These are phyloP conservation scores for Triticum aestivum DNA, from an alignment of 176 grass and related monocot species.

Conservation along the genomic window DNA sequence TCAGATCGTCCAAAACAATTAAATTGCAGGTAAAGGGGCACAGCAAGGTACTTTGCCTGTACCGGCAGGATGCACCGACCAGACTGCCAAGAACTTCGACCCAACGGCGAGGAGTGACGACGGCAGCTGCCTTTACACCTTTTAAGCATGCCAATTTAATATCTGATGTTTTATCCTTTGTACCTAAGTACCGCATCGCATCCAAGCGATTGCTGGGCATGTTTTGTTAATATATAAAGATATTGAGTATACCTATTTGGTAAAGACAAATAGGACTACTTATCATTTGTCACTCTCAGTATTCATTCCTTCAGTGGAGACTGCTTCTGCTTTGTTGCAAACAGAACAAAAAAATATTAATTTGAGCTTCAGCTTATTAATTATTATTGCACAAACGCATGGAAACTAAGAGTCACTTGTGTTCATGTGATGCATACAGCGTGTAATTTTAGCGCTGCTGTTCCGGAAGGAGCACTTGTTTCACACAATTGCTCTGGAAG, in stretches of 20 bases:
- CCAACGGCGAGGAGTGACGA: conserved; percentile 81
- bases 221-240: conserved; percentile 39
- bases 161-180: conserved; percentile 13
- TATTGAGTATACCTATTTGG: not conserved
- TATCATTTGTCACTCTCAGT: not conserved
- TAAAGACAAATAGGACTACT: not conserved
- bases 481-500: not conserved
- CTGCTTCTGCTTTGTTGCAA: not conserved
- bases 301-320: not conserved
- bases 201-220: conserved; percentile 30
- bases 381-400: not conserved
- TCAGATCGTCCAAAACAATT: not conserved
- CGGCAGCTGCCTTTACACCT: conserved; percentile 72
- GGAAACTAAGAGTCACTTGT: not conserved
- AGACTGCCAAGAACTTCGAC: conserved; percentile 58
- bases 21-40: conserved; percentile 64
- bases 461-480: not conserved
- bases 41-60: conserved; percentile 62
- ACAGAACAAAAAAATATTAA: not conserved
- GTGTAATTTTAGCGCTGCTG: not conserved
- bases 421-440: not conserved
- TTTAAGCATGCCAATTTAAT: conserved; percentile 36
- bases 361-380: not conserved
- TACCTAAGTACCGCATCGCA: conserved; percentile 20
- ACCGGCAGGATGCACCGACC: conserved; percentile 82